Evolutionary conservation across 2,329 filamentous ascomycete genomes (phyloP), one percentile per base, ranked within the genome.

Genomic region (Metarhizium sp.): DNA sequence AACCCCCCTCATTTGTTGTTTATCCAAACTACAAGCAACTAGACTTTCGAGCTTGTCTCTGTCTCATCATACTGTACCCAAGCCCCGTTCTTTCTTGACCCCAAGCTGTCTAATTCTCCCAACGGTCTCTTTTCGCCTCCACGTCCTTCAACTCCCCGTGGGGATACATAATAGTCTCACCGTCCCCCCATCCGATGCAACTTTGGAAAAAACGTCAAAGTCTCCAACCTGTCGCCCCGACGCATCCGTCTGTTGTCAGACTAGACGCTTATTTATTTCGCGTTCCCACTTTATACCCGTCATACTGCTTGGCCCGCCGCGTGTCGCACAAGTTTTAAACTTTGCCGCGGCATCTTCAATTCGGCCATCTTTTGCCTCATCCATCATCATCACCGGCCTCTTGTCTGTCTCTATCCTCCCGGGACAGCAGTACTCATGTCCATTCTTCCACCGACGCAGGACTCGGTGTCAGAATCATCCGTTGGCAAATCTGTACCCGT

Each of bases 391-490:
- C 7, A 6, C 30, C 30, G 18, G 8, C 11, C 38, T 16, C 18
- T 45, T 25, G 25, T 25, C 47, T 11, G 20, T 32, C 42, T 45
- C 25, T 8, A n/a, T 20, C 18, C 34, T 49, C 16, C n/a, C n/a
- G 1, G 30, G 25, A 6, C 38, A 30, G 20, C 20, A 45, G 38
- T 53, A 57, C 59, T 58, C 63, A 71, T 73, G 67, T 62, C 62
- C 54, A 62, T 63, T 55, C 59, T 58, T 40, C 58, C 60, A 14
- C 58, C 43, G 2, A 40, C 62, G 20, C 62, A 64, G 49, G 69
- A 67, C 61, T 65, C 67, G 38, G 61, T 68, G 51, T 70, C 70
- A 11, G 66, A 69, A 55, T 66, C 64, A 29, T 71, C 66, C 47
- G 49, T 68, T 32, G 63, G 70, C 53, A 72, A 71, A 53, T 52